phyloP scores from a whole-genome alignment of 768 basidiomycete genomes.

The Leccinellum rugosiceps region DNA sequence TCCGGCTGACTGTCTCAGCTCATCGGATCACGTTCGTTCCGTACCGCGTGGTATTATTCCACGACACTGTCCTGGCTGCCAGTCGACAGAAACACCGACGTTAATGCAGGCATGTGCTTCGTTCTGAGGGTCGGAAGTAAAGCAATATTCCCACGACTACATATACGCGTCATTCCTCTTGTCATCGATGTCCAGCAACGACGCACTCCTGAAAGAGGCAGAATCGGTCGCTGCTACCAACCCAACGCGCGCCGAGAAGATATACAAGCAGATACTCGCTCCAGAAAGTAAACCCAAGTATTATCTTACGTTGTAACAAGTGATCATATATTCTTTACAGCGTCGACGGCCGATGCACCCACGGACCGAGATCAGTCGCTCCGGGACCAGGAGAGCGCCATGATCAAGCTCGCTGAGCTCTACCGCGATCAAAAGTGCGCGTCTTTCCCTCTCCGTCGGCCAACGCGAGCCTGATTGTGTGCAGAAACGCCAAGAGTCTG shows the following conservation, averaged over 20 bases:
- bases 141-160: constrained; percentile 19
- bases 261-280: constrained; percentile 71
- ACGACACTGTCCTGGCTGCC: no score
- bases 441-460: neutral
- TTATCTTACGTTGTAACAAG: neutral
- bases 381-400: constrained; percentile 79
- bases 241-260: constrained; percentile 60
- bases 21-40: no score
- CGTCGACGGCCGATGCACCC: constrained; percentile 34
- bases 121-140: neutral
- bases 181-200: constrained; percentile 23
- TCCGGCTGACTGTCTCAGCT: no score
- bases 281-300: constrained; percentile 31
- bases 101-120: no score
- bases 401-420: constrained; percentile 82
- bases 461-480: neutral
- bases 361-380: constrained; percentile 55
- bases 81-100: no score
- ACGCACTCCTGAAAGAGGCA: constrained; percentile 44
- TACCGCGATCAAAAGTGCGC: constrained; percentile 83
- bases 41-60: neutral
- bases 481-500: constrained; percentile 79
- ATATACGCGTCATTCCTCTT: constrained; percentile 25
- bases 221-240: constrained; percentile 42
- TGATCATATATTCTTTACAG: constrained; percentile 12